These are phyloP conservation scores for Cordyceps javanica DNA, from an alignment of 2,329 filamentous ascomycete species.

Conservation along the genomic window DNA sequence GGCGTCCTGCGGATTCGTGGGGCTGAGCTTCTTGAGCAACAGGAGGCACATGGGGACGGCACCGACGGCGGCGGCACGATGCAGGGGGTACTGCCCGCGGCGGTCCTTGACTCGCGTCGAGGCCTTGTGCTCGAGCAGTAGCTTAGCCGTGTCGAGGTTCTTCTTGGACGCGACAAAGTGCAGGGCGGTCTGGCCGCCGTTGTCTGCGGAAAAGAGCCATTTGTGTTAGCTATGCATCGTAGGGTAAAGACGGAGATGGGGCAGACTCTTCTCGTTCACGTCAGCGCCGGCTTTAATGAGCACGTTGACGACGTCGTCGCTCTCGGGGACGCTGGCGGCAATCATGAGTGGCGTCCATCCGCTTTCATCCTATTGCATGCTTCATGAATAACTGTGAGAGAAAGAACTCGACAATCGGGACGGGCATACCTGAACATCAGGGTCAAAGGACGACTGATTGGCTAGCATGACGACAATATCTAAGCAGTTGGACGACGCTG, in stretches of 20 bases:
- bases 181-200: conserved; percentile 73
- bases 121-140: conserved; percentile 69
- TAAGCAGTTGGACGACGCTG: conserved; percentile 72
- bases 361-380: conserved; percentile 53
- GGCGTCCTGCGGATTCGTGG: conserved; percentile 74
- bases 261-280: conserved; percentile 62
- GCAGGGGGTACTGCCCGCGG: conserved; percentile 82
- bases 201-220: conserved; percentile 37
- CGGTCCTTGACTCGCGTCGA: conserved; percentile 77
- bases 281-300: conserved; percentile 66
- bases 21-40: conserved; percentile 69
- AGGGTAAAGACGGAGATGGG: background rate
- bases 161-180: conserved; percentile 90
- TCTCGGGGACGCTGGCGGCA: conserved; percentile 66
- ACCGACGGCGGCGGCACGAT: conserved; percentile 85
- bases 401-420: background rate
- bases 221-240: background rate
- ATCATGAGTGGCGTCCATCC: conserved; percentile 87
- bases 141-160: conserved; percentile 74
- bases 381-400: background rate
- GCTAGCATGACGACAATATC: conserved; percentile 69
- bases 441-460: conserved; percentile 68
- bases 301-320: conserved; percentile 60
- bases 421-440: conserved; percentile 64
- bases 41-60: conserved; percentile 81